phyloP scores from a whole-genome alignment of 169 alveolate genomes.

The Plasmodium gallinaceum region DNA sequence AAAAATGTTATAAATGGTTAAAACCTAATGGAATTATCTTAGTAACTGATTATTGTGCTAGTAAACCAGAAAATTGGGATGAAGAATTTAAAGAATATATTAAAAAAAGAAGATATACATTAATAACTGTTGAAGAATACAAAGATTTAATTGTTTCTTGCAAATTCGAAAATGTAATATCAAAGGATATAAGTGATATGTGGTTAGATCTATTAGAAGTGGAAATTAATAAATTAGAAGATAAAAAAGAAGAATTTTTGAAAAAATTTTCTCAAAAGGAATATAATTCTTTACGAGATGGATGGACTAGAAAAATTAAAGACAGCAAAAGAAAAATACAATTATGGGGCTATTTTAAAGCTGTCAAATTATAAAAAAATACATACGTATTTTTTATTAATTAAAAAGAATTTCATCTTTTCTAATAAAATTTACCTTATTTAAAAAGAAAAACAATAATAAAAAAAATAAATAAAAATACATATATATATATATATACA shows the following conservation, averaged over 20 bases:
- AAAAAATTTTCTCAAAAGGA: conserved; percentile 7
- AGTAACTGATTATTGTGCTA: conserved; percentile 53
- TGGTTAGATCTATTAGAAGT: conserved; percentile 27
- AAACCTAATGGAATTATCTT: conserved; percentile 44
- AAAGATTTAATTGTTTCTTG: conserved; percentile 7
- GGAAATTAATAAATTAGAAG: conserved; percentile 22
- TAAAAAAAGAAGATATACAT: conserved; percentile 24
- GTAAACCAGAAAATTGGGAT: conserved; percentile 38
- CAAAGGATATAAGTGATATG: conserved; percentile 41
- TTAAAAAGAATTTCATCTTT: background rate
- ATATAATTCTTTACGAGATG: conserved; percentile 12
- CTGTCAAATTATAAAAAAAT: background rate
- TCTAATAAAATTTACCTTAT: background rate
- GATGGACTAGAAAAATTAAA: conserved; percentile 45
- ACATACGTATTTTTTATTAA: too few species aligned
- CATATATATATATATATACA: conserved; percentile 17
- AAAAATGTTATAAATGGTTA: conserved; percentile 47
- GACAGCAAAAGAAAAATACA: conserved; percentile 36
- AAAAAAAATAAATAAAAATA: too few species aligned
- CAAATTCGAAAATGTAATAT: conserved; percentile 31
- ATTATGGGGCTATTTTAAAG: conserved; percentile 52
- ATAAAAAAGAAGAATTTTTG: conserved; percentile 36
- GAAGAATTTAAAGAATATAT: conserved; percentile 48
- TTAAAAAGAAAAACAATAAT: background rate
- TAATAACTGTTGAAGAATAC: conserved; percentile 28